Evolutionary conservation across 106 monocot species (phyloP), one percentile per base, ranked within the genome.

Genomic region (Allium cepa): DNA sequence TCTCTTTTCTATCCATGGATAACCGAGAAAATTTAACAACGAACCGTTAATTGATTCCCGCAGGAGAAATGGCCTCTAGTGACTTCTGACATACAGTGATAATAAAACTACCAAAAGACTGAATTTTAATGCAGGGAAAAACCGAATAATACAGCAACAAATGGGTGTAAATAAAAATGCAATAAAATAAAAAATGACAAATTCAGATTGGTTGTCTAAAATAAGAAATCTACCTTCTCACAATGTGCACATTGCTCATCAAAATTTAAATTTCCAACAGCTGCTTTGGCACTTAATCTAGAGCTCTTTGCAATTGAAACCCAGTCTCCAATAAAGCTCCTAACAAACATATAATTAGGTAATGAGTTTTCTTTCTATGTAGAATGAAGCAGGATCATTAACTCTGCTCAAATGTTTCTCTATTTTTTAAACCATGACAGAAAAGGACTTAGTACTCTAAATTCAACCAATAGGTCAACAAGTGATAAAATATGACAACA

Each of bases 1-100:
- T 80, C 80, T 87, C 57, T 88, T 73, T 64, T 89, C 80, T 63
- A 97, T 89, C 92, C 97, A 97, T 59, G 97, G 97, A 63, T 97
- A 97, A 46, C 89, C 84, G 12, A 97, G 73, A 72, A 97, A 79
- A 75, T 97, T 97, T 76, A 92, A 69, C 46, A 97, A 61, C 22
- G 97, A 97, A 10, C 86, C 76, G 66, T 92, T 97, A 26, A 97
- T 63, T 11, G 97, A 97, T 68, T 92, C 97, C 97, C 92, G 80
- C 47, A 76, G 58, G 15, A 9, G 28, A 66, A 53, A 64, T 26
- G 11, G 60, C 49, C 13, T 53, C 16, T 47, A 26, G 12, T 55
- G 53, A 68, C 10, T 16, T 11, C 2, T 36, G 45, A 68, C 7
- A 28, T 45, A 36, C 22, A 36, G 5, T 36, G 36, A 36, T 36